Evolutionary conservation across 179 eudicot genomes (phyloP).

Genomic region (Heliamphora pulchella): DNA sequence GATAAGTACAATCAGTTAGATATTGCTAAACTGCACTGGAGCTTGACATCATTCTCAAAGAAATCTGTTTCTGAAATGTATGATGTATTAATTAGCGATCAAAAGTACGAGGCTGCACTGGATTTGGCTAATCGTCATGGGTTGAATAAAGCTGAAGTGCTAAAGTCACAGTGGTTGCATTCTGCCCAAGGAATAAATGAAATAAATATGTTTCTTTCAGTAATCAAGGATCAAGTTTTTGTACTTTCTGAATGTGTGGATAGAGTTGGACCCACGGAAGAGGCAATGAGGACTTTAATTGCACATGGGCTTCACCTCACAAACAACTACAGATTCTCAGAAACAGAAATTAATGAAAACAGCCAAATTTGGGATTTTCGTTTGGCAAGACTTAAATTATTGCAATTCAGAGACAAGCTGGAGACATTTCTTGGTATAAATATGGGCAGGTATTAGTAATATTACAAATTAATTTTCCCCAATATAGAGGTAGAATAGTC

Average conservation of each 20-base stretch:
- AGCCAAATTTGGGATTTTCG: conserved; percentile 64
- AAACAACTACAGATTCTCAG: conserved; percentile 46
- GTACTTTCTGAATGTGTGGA: conserved; percentile 72
- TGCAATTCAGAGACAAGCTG: conserved; percentile 86
- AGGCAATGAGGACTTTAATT: conserved; percentile 60
- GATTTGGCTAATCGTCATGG: conserved; percentile 70
- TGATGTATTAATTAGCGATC: conserved; percentile 48
- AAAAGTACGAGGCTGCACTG: conserved; percentile 62
- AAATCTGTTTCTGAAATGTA: conserved; percentile 78
- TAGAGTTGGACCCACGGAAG: conserved; percentile 78
- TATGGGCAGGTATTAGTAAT: conserved; percentile 77
- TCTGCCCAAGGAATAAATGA: conserved; percentile 62
- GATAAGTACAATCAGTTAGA: conserved; percentile 34
- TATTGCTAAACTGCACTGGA: conserved; percentile 52
- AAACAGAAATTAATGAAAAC: conserved; percentile 29
- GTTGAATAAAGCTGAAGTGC: conserved; percentile 72
- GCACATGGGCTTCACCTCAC: conserved; percentile 67
- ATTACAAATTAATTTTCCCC: background rate
- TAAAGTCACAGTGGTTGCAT: conserved; percentile 80
- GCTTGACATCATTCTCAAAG: conserved; percentile 52
- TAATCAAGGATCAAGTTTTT: conserved; percentile 72
- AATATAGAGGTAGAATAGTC: background rate
- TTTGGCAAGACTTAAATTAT: conserved; percentile 61
- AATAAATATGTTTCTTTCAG: conserved; percentile 53
- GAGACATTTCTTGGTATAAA: conserved; percentile 95